Percentiles rank a stretch among this genome's conserved stretches.
Evolutionary conservation across 345 rosid genomes (phyloP).

Genomic region (Eucalyptus curtisii): DNA sequence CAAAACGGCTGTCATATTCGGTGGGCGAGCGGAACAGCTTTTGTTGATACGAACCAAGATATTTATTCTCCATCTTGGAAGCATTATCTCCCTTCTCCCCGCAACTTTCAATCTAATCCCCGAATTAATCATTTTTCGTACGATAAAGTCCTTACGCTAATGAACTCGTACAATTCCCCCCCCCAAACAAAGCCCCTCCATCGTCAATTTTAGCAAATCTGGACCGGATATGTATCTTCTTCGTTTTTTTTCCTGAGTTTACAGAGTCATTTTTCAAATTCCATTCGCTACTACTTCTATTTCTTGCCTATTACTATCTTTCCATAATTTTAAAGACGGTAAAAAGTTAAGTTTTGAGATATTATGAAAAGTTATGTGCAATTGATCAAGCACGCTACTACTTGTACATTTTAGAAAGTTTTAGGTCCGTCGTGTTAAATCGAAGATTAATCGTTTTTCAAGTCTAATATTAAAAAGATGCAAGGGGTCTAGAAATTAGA

Average conservation of each 20-base stretch:
- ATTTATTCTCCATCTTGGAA: background rate
- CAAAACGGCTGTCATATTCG: background rate
- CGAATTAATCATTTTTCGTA: background rate
- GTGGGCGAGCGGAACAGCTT: background rate
- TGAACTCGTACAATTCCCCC: background rate
- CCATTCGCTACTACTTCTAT: background rate
- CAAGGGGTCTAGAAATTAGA: background rate
- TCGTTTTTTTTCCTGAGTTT: background rate
- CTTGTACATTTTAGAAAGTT: background rate
- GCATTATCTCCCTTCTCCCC: background rate
- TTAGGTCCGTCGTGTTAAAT: accelerated
- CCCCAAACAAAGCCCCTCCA: background rate
- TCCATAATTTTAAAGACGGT: background rate
- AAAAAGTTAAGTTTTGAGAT: background rate
- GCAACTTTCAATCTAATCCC: background rate
- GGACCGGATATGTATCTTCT: background rate
- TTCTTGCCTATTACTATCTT: background rate
- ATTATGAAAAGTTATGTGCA: accelerated
- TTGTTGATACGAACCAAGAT: background rate
- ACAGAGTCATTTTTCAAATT: background rate
- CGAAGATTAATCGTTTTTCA: background rate
- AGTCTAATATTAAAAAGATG: background rate
- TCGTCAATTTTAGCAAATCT: background rate
- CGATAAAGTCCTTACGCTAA: background rate
- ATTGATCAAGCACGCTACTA: background rate